Evolutionary conservation across 2,329 filamentous ascomycete species (phyloP).

Genomic region (Pyrenophora teres): DNA sequence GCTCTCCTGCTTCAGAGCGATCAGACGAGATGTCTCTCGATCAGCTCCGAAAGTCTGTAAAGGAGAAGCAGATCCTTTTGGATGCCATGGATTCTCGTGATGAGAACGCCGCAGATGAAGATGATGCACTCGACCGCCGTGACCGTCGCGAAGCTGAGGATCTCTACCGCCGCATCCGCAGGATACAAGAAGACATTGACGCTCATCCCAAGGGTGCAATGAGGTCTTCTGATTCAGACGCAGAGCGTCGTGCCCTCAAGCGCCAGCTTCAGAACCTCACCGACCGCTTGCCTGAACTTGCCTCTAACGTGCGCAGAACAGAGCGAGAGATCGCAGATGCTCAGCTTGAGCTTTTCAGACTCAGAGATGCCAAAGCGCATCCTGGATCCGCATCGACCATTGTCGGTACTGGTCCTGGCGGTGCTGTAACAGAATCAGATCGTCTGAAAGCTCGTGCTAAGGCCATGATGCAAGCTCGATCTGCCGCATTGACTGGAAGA

Average conservation of each 20-base stretch:
- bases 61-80: slow-evolving; percentile 89
- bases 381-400: slow-evolving; percentile 80
- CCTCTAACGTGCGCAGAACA: slow-evolving; percentile 86
- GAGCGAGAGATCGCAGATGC: slow-evolving; percentile 94
- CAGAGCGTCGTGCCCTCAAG: slow-evolving; percentile 82
- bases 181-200: slow-evolving; percentile 94
- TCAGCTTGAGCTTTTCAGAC: slow-evolving; percentile 86
- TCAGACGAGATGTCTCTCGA: slow-evolving; percentile 85
- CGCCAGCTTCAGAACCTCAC: slow-evolving; percentile 87
- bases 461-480: slow-evolving; percentile 98
- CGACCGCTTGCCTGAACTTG: slow-evolving; percentile 88
- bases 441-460: slow-evolving; percentile 92
- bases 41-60: slow-evolving; percentile 88
- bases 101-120: slow-evolving; percentile 85
- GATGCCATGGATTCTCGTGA: slow-evolving; percentile 97
- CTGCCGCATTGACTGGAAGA: slow-evolving; percentile 87
- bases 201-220: slow-evolving; percentile 76
- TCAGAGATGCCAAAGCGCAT: slow-evolving; percentile 91
- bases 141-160: slow-evolving; percentile 93
- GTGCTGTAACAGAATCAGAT: slow-evolving; percentile 88
- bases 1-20: slow-evolving; percentile 59
- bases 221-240: slow-evolving; percentile 73
- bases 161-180: slow-evolving; percentile 87
- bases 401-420: slow-evolving; percentile 90
- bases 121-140: slow-evolving; percentile 86